Base-by-base conservation (phyloP, 2,329 filamentous ascomycete species). In the Fusarium robinianum region DNA sequence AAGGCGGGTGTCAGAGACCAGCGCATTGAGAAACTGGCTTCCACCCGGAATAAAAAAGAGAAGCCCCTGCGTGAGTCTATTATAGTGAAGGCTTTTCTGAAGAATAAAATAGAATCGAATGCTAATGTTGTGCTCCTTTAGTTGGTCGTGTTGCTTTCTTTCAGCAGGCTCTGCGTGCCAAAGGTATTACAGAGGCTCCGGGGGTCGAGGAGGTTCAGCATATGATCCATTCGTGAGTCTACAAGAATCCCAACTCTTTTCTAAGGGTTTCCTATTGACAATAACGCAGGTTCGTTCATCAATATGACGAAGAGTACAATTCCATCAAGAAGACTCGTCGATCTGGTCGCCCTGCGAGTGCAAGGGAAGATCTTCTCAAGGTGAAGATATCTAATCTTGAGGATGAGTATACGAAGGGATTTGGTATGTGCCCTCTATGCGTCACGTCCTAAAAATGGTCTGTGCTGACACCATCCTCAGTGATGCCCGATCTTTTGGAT, bases 401-500 rank as follows among this genome's bases (percentile, higher is more conserved):
- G 62, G 86, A 86, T 57, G 94, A 99, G 72, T 88, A 88, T 55
- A 79, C 85, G 52, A 83, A 83, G 39, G 94, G 94, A 0, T 95
- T 96, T 63, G 87, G 88, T 89, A 56, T 58, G 81, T 72, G 17
- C 5, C 30, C 17, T 11, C 1, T 14, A n/a, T n/a, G 5, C 12
- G 3, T n/a, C 15, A 21, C 3, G 25, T 8, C 16, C 14, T 8
- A 18, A n/a, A 27, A 16, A 32, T 41, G 8, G n/a, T 27, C 5
- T 12, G 14, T 38, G n/a, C 49, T 64, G 18, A 67, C 22, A 3
- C 4, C n/a, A 8, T 15, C 1, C 12, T 2, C 41, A 85, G 82
- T 81, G 48, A 68, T 95, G 26, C 91, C 92, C 0, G 88, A 96
- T 63, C 72, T 96, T 40, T 79, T 82, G 41, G 78, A 83, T 27